phyloP scores from a whole-genome alignment of 768 basidiomycete species.

The Termitomyces sp. region DNA sequence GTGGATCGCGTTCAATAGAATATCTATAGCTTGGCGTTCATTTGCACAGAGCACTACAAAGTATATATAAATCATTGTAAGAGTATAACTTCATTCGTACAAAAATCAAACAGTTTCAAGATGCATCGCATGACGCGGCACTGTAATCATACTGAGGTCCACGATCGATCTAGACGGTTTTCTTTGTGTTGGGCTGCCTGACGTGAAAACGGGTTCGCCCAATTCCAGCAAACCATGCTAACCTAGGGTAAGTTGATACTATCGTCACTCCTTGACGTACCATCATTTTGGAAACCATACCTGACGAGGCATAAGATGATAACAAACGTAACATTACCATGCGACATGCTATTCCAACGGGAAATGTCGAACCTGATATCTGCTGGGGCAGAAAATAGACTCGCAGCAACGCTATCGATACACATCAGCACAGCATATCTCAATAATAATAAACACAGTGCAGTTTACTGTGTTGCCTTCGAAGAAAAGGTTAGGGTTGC shows the following conservation, averaged over 20 bases:
- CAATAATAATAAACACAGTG: neutral
- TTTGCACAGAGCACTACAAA: neutral
- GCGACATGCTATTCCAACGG: conserved; percentile 67
- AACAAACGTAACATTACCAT: conserved; percentile 70
- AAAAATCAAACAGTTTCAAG: neutral
- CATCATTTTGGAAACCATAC: conserved; percentile 26
- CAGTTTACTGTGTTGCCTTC: conserved; percentile 58
- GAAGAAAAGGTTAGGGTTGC: neutral
- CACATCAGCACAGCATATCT: conserved; percentile 1
- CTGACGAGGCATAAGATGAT: conserved; percentile 51
- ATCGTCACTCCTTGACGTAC: neutral
- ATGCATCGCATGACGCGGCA: neutral
- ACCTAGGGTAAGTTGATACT: conserved; percentile 1
- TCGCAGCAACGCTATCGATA: conserved; percentile 51
- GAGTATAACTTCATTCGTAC: neutral
- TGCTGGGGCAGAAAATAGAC: conserved; percentile 53
- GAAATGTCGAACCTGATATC: conserved; percentile 43
- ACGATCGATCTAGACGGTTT: neutral
- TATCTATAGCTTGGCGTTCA: neutral
- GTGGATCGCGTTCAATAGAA: neutral
- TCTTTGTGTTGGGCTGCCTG: conserved; percentile 5
- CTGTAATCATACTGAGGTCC: neutral
- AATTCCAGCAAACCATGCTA: conserved; percentile 18
- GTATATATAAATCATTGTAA: neutral
- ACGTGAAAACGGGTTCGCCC: conserved; percentile 17